A percentile compares a stretch with the other conserved stretches of the same genome.
phyloP scores from a whole-genome alignment of 805 yeast species.

The Nakazawaea wyomingensis region DNA sequence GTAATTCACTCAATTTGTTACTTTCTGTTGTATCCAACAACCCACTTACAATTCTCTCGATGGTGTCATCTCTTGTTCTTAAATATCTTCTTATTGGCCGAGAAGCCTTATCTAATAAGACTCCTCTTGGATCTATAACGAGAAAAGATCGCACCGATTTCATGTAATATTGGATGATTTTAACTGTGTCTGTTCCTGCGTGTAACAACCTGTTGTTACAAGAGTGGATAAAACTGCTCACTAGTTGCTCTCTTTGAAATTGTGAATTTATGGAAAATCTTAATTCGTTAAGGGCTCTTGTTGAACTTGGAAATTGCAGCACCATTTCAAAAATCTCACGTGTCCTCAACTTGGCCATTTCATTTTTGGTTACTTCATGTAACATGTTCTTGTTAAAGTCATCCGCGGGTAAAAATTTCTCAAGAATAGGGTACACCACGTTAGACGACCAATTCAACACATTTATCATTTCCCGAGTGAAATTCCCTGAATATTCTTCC shows the following conservation, averaged over 20 bases:
- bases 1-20: constrained; percentile 46
- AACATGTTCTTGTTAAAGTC: constrained; percentile 17
- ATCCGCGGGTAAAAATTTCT: constrained; percentile 15
- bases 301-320: constrained; percentile 44
- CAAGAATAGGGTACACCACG: constrained; percentile 31
- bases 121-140: constrained; percentile 83
- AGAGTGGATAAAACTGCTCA: constrained; percentile 39
- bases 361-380: constrained; percentile 17
- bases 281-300: constrained; percentile 52
- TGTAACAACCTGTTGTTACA: constrained; percentile 53
- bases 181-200: constrained; percentile 76
- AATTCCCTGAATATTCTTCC: constrained; percentile 26
- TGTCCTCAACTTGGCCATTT: constrained; percentile 39
- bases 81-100: constrained; percentile 71
- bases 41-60: constrained; percentile 65
- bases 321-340: constrained; percentile 58
- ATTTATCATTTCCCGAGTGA: constrained; percentile 29
- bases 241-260: constrained; percentile 46
- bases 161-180: constrained; percentile 63
- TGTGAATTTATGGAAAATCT: constrained; percentile 43
- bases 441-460: constrained; percentile 34
- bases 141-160: constrained; percentile 67
- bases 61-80: constrained; percentile 68
- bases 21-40: constrained; percentile 43
- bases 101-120: constrained; percentile 70